phyloP scores from a whole-genome alignment of 75 land plant genomes.

The Picea glauca region DNA sequence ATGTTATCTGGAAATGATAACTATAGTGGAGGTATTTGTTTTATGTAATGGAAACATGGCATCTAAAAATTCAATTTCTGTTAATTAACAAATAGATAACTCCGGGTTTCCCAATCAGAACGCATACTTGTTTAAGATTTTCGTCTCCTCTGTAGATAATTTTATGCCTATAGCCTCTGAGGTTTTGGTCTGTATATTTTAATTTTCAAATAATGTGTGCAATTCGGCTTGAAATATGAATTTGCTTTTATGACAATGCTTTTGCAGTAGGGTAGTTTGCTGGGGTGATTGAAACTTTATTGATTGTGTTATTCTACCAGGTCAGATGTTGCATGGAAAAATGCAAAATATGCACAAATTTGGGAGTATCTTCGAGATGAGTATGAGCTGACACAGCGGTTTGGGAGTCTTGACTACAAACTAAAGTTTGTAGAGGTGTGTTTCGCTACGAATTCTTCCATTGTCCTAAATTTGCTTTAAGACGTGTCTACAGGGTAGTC shows the following conservation, averaged over 20 bases:
- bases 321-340: conserved; percentile 82
- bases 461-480: background rate
- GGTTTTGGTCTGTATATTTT: background rate
- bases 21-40: too few relatives aligned
- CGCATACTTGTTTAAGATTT: too few relatives aligned
- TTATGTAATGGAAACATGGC: too few relatives aligned
- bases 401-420: conserved; percentile 83
- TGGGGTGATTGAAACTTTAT: background rate
- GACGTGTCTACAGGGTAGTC: too few relatives aligned
- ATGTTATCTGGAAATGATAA: too few relatives aligned
- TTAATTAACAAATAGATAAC: too few relatives aligned
- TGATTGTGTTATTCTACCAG: conserved; percentile 22
- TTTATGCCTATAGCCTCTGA: background rate
- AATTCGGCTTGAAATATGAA: background rate
- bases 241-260: background rate
- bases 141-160: background rate
- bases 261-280: background rate
- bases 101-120: background rate
- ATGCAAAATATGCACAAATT: conserved; percentile 82
- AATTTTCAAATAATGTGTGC: background rate
- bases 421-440: conserved; percentile 88
- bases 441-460: background rate
- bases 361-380: conserved; percentile 78
- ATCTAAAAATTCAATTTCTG: too few relatives aligned
- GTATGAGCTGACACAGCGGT: conserved; percentile 66